Conservation (phyloP, 495 filamentous ascomycete species). For the Penicillium goetzii region DNA sequence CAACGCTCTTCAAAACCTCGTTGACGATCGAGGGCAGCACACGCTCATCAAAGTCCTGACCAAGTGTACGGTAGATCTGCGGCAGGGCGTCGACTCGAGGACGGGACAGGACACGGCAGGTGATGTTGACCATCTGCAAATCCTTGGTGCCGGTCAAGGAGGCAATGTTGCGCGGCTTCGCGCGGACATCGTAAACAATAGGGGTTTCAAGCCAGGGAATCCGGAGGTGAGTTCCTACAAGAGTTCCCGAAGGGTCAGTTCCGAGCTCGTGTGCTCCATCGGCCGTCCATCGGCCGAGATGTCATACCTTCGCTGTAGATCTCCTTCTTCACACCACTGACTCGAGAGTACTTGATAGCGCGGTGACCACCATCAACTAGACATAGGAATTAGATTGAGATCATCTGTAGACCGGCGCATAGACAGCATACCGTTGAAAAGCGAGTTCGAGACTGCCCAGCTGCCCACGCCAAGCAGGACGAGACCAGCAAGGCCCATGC, state of each 20-base stretch:
- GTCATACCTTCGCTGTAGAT: constrained; percentile 90
- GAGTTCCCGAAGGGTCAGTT: constrained; percentile 21
- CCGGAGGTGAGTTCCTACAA: constrained; percentile 82
- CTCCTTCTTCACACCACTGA: constrained; percentile 93
- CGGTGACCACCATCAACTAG: constrained; percentile 98
- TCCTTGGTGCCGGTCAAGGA: constrained; percentile 99
- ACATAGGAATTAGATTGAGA: constrained; percentile 19
- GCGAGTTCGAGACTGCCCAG: constrained; percentile 73
- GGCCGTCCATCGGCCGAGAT: neutral
- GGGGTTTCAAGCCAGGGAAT: constrained; percentile 98
- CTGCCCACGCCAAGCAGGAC: constrained; percentile 66
- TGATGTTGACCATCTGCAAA: constrained; percentile 99
- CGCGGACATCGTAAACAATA: constrained; percentile 95
- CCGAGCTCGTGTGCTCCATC: constrained; percentile 15
- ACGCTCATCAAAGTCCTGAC: constrained; percentile 94
- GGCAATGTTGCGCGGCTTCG: constrained; percentile 93
- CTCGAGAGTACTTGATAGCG: constrained; percentile 95
- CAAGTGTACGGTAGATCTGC: constrained; percentile 94
- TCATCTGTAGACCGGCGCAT: neutral
- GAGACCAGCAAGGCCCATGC: constrained; percentile 48
- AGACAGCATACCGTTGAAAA: constrained; percentile 79
- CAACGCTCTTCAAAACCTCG: constrained; percentile 97
- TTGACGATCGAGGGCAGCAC: constrained; percentile 98
- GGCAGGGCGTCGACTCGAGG: constrained; percentile 87
- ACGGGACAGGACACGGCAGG: constrained; percentile 96